A percentile compares a stretch with the other conserved stretches of the same genome.
Evolutionary conservation across 352 stramenopile species (phyloP).

Genomic region (Phytopythium litorale): DNA sequence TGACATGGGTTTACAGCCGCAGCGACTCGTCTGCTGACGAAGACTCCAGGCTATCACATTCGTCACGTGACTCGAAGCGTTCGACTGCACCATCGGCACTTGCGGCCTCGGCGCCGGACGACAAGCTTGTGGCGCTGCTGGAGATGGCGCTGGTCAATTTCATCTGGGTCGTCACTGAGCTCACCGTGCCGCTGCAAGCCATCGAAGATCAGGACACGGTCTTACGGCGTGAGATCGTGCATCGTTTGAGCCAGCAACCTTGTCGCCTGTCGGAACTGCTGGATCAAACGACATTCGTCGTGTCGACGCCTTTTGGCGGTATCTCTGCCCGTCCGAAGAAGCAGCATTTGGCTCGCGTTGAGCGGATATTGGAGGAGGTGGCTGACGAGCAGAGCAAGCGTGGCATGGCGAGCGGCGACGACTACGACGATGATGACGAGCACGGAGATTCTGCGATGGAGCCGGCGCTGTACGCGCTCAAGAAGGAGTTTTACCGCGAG

Average conservation of each 20-base stretch:
- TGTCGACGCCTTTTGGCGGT: slow-evolving; percentile 61
- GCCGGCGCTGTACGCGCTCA: slow-evolving; percentile 72
- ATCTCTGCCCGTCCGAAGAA: slow-evolving; percentile 60
- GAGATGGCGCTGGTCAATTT: slow-evolving; percentile 80
- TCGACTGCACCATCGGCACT: neutral
- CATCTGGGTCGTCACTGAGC: slow-evolving; percentile 85
- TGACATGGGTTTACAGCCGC: slow-evolving; percentile 51
- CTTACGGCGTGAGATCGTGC: slow-evolving; percentile 85
- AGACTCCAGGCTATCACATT: slow-evolving; percentile 1
- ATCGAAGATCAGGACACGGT: slow-evolving; percentile 60
- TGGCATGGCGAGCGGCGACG: slow-evolving; percentile 22
- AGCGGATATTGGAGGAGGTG: slow-evolving; percentile 66
- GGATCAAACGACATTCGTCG: slow-evolving; percentile 76
- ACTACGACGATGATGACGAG: slow-evolving; percentile 24
- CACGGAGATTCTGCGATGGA: slow-evolving; percentile 52
- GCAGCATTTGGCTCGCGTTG: slow-evolving; percentile 56
- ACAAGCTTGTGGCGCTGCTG: slow-evolving; percentile 63
- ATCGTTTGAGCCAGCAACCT: slow-evolving; percentile 73
- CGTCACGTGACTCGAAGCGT: slow-evolving; percentile 2
- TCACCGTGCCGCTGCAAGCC: slow-evolving; percentile 57
- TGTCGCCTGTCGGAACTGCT: slow-evolving; percentile 70
- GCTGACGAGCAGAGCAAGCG: slow-evolving; percentile 63
- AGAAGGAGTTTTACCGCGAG: slow-evolving; percentile 72
- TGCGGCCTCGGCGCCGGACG: slow-evolving; percentile 24
- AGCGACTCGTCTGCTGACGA: slow-evolving; percentile 22